These are phyloP conservation scores for Fusarium veterinarium DNA, from an alignment of 2,329 filamentous ascomycete species.

Conservation along the genomic window DNA sequence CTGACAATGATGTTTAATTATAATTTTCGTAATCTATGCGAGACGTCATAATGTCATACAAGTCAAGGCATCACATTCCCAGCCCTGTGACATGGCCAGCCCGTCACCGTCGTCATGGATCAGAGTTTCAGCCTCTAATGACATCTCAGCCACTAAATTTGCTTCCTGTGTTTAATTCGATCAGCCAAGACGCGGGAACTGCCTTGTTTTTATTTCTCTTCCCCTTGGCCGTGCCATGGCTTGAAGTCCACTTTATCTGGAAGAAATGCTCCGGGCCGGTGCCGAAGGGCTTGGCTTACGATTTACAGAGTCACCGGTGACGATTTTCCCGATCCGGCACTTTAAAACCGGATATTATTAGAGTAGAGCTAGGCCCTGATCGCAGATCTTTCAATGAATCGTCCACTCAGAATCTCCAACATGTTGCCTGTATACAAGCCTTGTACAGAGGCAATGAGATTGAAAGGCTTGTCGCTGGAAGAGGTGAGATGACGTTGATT, in stretches of 20 bases:
- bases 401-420: not conserved
- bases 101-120: not conserved
- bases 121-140: not conserved
- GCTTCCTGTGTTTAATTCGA: not conserved
- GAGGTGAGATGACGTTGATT: not conserved
- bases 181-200: not conserved
- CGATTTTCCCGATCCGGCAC: not conserved
- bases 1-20: not conserved
- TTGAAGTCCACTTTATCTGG: not conserved
- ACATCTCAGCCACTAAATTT: too few species aligned
- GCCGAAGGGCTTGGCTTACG: not conserved
- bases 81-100: not conserved
- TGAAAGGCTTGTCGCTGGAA: fast-evolving
- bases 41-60: not conserved
- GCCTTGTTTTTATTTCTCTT: not conserved
- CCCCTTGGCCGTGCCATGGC: not conserved
- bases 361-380: not conserved
- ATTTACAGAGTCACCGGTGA: not conserved
- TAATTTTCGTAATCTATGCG: not conserved
- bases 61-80: not conserved
- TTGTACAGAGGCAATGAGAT: not conserved
- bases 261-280: not conserved
- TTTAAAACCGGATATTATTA: not conserved
- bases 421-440: not conserved
- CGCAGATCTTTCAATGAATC: not conserved